Evolutionary conservation across 2,329 filamentous ascomycete species (phyloP), one percentile per base, ranked within the genome.

Genomic region (Penicillium sp.): DNA sequence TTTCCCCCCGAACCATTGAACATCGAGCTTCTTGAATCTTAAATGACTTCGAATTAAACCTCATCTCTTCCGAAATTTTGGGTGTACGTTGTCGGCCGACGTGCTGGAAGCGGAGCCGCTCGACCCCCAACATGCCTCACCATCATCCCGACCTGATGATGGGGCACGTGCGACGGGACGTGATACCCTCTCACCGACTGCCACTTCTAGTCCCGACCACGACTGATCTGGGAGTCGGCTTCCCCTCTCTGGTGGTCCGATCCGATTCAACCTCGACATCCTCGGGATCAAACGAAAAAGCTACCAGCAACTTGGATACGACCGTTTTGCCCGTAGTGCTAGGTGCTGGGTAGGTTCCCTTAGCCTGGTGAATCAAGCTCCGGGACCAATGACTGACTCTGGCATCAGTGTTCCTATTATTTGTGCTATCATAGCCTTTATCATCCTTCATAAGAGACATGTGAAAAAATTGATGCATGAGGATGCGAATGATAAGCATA

Each of bases 401-500:
- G 10, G 9, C 19, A 54, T 14, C 66, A 97, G 93, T 43, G 86
- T 98, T 53, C 93, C 95, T 1, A 70, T 96, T 47, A 79, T 87
- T 29, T 78, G 84, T 59, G 88, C 90, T 21, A 72, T 89, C 1
- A 71, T 86, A 48, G 83, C 91, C 1, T 78, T 97, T 39, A 69
- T 93, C 62, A 88, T 87, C 69, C 82, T 99, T 35, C 93, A 97
- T 71, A 86, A 91, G 52, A 84, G 91, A 72, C 89, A 91, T 68
- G 77, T 90, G 39, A 86, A 84, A 71, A 91, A 86, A 68, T 81
- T 91, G 61, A 81, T 81, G 54, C 78, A 82, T 57, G 95, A 99
- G 76, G 95, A 99, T 76, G 82, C 84, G 19, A 86, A 89, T 61
- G 93, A 97, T 74, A 90, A 91, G 65, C 91, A 96, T 75, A 93